Percentiles rank a stretch among this genome's conserved stretches.
These are phyloP conservation scores for Colletotrichum kahawae DNA, from an alignment of 2,329 filamentous ascomycete genomes.

Conservation along the genomic window DNA sequence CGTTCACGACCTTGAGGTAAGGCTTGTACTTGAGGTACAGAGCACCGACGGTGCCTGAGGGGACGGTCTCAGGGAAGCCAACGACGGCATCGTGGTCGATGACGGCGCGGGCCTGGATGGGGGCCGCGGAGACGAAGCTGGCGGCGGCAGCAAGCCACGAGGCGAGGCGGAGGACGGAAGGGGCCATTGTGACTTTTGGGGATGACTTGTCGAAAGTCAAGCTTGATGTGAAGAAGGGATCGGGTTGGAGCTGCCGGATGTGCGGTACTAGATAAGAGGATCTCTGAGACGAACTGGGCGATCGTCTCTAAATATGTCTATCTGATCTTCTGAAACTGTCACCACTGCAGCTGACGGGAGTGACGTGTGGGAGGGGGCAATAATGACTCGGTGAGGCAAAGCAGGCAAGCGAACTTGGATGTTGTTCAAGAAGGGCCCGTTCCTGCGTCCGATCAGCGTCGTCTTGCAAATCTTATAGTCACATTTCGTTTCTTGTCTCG, in stretches of 20 bases:
- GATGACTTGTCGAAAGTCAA: background rate
- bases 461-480: conserved; percentile 7
- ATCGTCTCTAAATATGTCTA: conserved; percentile 8
- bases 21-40: conserved; percentile 40
- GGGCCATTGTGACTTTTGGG: conserved; percentile 8
- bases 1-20: conserved; percentile 51
- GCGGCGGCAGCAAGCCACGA: conserved; percentile 20
- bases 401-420: background rate
- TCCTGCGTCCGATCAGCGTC: conserved; percentile 5
- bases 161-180: conserved; percentile 19
- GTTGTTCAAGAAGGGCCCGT: background rate
- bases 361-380: background rate
- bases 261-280: background rate
- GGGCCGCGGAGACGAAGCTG: conserved; percentile 22
- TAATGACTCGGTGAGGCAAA: background rate
- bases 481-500: background rate
- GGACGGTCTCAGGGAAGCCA: conserved; percentile 35
- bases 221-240: background rate
- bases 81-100: conserved; percentile 36
- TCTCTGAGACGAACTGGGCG: conserved; percentile 1
- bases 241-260: background rate
- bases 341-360: background rate
- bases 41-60: conserved; percentile 29
- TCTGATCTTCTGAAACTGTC: conserved; percentile 12
- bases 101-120: conserved; percentile 30